Evolutionary conservation across 2,329 filamentous ascomycete genomes (phyloP).

Genomic region (Cladosporium sphaerospermum): DNA sequence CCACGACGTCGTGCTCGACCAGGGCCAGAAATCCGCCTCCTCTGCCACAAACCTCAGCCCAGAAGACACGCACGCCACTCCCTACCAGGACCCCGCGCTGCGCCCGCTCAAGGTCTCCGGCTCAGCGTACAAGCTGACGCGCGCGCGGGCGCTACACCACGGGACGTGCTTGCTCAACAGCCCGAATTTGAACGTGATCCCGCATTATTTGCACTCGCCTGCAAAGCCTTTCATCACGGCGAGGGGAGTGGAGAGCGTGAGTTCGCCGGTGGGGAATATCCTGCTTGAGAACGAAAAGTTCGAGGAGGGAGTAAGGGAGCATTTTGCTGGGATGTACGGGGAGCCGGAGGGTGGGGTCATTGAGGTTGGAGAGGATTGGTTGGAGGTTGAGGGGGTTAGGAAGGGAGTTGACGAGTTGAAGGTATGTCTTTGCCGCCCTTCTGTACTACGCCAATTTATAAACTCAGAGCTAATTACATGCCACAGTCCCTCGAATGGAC

Average conservation of each 20-base stretch:
- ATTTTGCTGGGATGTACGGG: slow-evolving; percentile 64
- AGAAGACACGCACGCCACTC: slow-evolving; percentile 39
- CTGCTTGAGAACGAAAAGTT: slow-evolving; percentile 47
- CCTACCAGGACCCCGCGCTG: slow-evolving; percentile 34
- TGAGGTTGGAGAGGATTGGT: slow-evolving; percentile 48
- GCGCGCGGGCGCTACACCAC: slow-evolving; percentile 77
- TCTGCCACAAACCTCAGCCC: slow-evolving; percentile 21
- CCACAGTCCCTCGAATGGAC: slow-evolving; percentile 64
- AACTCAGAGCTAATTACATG: neutral
- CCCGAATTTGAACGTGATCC: slow-evolving; percentile 65
- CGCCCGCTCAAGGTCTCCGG: slow-evolving; percentile 72
- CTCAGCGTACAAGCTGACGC: slow-evolving; percentile 88
- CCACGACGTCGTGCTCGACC: slow-evolving; percentile 83
- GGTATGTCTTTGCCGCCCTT: slow-evolving; percentile 42
- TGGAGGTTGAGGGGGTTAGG: slow-evolving; percentile 48
- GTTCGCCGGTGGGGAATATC: slow-evolving; percentile 77
- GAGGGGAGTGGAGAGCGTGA: slow-evolving; percentile 84
- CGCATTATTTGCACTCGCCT: slow-evolving; percentile 68
- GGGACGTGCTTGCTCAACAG: slow-evolving; percentile 81
- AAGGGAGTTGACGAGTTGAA: slow-evolving; percentile 59
- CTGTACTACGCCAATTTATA: neutral
- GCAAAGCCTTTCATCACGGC: slow-evolving; percentile 70
- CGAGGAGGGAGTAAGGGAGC: slow-evolving; percentile 41
- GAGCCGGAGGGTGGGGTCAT: slow-evolving; percentile 29
- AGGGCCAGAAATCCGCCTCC: slow-evolving; percentile 25